phyloP scores from a whole-genome alignment of 768 basidiomycete species.

The Lyophyllum atratum region DNA sequence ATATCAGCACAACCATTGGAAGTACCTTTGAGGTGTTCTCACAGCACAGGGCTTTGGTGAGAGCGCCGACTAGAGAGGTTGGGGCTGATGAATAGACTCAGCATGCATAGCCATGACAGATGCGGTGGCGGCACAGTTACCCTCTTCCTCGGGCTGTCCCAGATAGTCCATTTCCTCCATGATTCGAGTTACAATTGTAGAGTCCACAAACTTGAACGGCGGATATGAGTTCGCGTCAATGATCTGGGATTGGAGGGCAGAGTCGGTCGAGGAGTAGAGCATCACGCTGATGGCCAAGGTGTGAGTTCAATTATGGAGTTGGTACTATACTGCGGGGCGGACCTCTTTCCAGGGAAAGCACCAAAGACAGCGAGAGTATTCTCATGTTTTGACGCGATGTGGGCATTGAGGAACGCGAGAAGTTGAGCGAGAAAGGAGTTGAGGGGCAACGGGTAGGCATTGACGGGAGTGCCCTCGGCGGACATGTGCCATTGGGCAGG shows the following conservation, averaged over 20 bases:
- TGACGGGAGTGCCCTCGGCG: conserved; percentile 40
- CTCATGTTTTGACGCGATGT: conserved; percentile 88
- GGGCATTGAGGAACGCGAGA: conserved; percentile 89
- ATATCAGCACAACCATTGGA: neutral
- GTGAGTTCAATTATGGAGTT: conserved; percentile 1
- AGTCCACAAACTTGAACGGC: conserved; percentile 79
- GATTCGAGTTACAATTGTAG: conserved; percentile 62
- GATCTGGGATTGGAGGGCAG: conserved; percentile 34
- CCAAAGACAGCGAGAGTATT: conserved; percentile 93
- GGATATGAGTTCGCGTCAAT: conserved; percentile 82
- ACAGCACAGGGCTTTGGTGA: conserved; percentile 95
- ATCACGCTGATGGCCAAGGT: conserved; percentile 52
- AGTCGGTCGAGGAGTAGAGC: conserved; percentile 72
- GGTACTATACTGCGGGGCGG: conserved; percentile 13
- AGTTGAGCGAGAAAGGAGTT: conserved; percentile 79
- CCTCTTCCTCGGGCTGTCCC: conserved; percentile 50
- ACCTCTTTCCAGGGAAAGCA: conserved; percentile 86
- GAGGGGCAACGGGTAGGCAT: conserved; percentile 60
- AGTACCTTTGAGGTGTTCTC: conserved; percentile 7
- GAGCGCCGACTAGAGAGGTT: conserved; percentile 79
- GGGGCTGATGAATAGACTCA: conserved; percentile 41
- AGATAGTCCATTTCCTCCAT: conserved; percentile 60
- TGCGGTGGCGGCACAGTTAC: conserved; percentile 29
- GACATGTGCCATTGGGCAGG: conserved; percentile 86
- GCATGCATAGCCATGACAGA: conserved; percentile 12